These are phyloP conservation scores for Talinum fruticosum DNA, from an alignment of 148 eudicot genomes.

Conservation along the genomic window DNA sequence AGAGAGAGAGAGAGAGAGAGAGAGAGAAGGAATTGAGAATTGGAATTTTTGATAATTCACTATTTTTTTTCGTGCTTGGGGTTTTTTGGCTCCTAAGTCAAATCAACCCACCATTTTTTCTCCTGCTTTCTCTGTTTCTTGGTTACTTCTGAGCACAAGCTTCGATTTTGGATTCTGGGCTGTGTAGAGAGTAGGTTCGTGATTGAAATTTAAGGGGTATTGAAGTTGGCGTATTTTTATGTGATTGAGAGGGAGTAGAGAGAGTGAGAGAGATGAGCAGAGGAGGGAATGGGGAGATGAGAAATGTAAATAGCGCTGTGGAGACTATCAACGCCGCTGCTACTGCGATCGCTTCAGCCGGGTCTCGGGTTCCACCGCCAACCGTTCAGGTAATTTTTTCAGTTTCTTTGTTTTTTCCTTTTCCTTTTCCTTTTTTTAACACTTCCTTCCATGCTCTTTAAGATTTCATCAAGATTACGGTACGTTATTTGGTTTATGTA, in stretches of 20 bases:
- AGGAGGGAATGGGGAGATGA: conserved; percentile 41
- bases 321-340: conserved; percentile 94
- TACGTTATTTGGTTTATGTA: conserved; percentile 5
- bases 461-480: neutral
- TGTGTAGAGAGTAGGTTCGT: neutral
- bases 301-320: conserved; percentile 50
- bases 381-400: conserved; percentile 48
- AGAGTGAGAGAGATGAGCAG: conserved; percentile 28
- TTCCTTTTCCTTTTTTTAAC: neutral
- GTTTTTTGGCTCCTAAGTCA: neutral
- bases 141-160: conserved; percentile 12
- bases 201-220: neutral
- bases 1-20: neutral
- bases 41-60: too few relatives aligned
- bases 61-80: neutral
- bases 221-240: conserved; percentile 14
- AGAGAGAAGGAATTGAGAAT: neutral
- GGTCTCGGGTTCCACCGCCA: conserved; percentile 57
- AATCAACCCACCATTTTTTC: neutral
- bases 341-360: conserved; percentile 73
- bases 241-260: conserved; percentile 7
- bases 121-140: conserved; percentile 5
- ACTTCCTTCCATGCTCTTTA: neutral
- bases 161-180: conserved; percentile 23
- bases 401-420: too few relatives aligned